Conservation (phyloP, 2,329 filamentous ascomycete genomes). For the Trichophaea hybrida region DNA sequence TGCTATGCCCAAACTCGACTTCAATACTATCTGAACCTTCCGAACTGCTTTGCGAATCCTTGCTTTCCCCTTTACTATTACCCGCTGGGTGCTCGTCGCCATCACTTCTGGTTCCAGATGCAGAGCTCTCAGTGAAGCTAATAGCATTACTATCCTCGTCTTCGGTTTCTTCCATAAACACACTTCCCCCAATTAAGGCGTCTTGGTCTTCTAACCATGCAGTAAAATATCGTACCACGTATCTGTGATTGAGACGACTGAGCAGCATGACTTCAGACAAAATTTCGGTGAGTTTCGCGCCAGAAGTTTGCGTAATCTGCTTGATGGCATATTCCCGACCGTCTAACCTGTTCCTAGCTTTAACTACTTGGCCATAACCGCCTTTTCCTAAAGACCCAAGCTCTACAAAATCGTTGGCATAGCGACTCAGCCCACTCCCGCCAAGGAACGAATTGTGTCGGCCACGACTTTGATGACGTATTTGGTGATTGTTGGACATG, state of each 20-base stretch:
- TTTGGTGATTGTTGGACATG: constrained; percentile 18
- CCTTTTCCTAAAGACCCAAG: constrained; percentile 80
- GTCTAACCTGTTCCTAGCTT: constrained; percentile 86
- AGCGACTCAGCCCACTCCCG: constrained; percentile 41
- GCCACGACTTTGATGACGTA: constrained; percentile 9
- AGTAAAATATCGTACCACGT: constrained; percentile 79
- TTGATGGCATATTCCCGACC: constrained; percentile 92
- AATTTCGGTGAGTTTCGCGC: constrained; percentile 65
- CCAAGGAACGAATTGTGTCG: constrained; percentile 30
- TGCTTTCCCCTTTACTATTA: constrained; percentile 24
- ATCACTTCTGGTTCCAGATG: neutral
- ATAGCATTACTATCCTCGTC: constrained; percentile 25
- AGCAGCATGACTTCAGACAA: constrained; percentile 75
- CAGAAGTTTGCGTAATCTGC: constrained; percentile 75
- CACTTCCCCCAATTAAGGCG: constrained; percentile 16
- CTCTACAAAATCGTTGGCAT: constrained; percentile 79
- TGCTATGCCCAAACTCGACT: constrained; percentile 37
- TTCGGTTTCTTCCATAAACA: constrained; percentile 31
- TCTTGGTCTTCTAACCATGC: constrained; percentile 71
- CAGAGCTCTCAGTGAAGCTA: constrained; percentile 15
- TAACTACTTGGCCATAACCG: constrained; percentile 91
- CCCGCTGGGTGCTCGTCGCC: neutral
- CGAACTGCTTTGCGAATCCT: constrained; percentile 18
- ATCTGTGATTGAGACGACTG: constrained; percentile 83
- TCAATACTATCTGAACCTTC: neutral